Base-by-base conservation (phyloP, 257 asterid species). In the Petunia axillaris region DNA sequence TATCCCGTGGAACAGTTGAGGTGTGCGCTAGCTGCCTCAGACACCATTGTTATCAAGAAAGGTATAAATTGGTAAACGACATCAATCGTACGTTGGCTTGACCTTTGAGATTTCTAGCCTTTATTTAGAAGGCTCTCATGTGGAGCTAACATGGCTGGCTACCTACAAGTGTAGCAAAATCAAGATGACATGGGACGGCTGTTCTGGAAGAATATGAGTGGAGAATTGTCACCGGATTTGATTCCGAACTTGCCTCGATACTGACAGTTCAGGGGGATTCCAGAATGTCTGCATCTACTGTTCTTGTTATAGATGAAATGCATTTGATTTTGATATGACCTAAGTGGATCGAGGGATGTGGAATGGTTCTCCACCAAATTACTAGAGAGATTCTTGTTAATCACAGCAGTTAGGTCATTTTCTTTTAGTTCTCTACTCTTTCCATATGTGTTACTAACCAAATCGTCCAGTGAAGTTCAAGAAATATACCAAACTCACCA, bases 271-370 rank as follows among this genome's bases (percentile, higher is more conserved):
- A 25, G 25, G 0, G 25, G 25, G 25, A 25, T 25, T 25, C 25
- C 25, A 25, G 25, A 25, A 25, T 25, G 25, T 25, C 25, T 25
- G 25, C 25, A 25, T 25, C 25, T 25, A 25, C 25, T 25, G 25
- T 25, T 25, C 25, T 25, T 25, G 25, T 25, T 25, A 25, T 25
- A 25, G 25, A 25, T 25, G 25, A 25, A 25, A 25, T 10, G 62
- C 44, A 35, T 48, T 48, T 48, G 77, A 71, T 50, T 63, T 38
- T 71, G 77, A 5, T 50, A 35, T 71, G 77, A 71, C 41, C 60
- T 48, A 48, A 48, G 77, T 48, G 77, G 77, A 16, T 70, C 77
- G 43, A 46, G 58, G 77, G 44, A 71, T 25, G 60, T 71, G 44
- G 60, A 35, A 71, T 35, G 43, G 60, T 36, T 71, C 25, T 25